These are phyloP conservation scores for Russula compacta DNA, from an alignment of 768 basidiomycete genomes.

Conservation along the genomic window DNA sequence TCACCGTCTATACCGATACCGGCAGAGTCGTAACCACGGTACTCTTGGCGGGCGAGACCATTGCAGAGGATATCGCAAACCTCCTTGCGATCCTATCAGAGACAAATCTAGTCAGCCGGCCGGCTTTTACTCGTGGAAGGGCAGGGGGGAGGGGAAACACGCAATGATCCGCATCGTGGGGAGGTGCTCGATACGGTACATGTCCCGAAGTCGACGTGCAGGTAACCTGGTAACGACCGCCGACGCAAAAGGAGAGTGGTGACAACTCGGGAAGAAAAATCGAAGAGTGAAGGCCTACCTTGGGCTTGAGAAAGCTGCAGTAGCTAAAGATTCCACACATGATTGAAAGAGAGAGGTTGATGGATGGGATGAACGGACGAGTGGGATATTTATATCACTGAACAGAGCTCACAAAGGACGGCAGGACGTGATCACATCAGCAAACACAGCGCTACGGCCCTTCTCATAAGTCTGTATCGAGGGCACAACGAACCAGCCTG, in stretches of 20 bases:
- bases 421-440: too few relatives aligned
- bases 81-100: slow-evolving; percentile 34
- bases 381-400: background rate
- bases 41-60: slow-evolving; percentile 91
- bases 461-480: too few relatives aligned
- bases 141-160: too few relatives aligned
- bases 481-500: too few relatives aligned
- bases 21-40: slow-evolving; percentile 97
- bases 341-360: background rate
- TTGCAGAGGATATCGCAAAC: slow-evolving; percentile 85
- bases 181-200: background rate
- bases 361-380: background rate
- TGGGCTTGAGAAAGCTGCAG: slow-evolving; percentile 91
- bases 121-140: background rate
- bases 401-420: too few relatives aligned
- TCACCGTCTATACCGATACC: slow-evolving; percentile 90
- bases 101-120: background rate
- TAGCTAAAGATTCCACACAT: slow-evolving; percentile 98
- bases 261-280: background rate
- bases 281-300: slow-evolving; percentile 42
- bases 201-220: background rate
- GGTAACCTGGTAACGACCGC: background rate
- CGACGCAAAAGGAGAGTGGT: background rate
- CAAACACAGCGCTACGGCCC: too few relatives aligned
- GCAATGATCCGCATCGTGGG: background rate